These are phyloP conservation scores for Nigrograna mackinnonii DNA, from an alignment of 2,329 filamentous ascomycete species.

Conservation along the genomic window DNA sequence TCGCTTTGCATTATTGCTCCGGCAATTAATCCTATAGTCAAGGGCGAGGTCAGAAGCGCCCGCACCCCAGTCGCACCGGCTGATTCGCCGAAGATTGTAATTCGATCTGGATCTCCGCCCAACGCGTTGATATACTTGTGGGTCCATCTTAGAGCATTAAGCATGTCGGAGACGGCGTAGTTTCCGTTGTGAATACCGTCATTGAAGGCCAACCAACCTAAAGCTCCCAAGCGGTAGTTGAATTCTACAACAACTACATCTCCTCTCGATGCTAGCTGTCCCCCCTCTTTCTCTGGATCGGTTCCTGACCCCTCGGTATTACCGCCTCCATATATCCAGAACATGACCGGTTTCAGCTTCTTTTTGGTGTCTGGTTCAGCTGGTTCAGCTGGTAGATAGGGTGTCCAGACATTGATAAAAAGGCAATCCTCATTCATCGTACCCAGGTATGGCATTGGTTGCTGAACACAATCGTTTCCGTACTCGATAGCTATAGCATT, in stretches of 20 bases:
- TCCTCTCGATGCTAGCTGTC: conserved; percentile 10
- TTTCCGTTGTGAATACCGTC: conserved; percentile 46
- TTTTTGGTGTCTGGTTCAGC: conserved; percentile 34
- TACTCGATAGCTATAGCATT: conserved; percentile 8
- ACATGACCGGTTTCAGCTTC: conserved; percentile 12
- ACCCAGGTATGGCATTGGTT: conserved; percentile 8
- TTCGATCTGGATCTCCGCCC: conserved; percentile 50
- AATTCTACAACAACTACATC: conserved; percentile 12
- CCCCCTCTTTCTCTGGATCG: conserved; percentile 13
- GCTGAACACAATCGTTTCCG: conserved; percentile 44
- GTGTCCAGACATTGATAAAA: conserved; percentile 36
- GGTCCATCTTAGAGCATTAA: conserved; percentile 60
- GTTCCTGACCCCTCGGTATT: conserved; percentile 7
- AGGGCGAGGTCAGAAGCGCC: conserved; percentile 6
- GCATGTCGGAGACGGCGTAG: conserved; percentile 49
- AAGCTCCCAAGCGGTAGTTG: conserved; percentile 9
- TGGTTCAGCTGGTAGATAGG: conserved; percentile 46
- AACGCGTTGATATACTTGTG: conserved; percentile 53
- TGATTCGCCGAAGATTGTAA: conserved; percentile 6
- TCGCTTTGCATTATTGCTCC: conserved; percentile 12
- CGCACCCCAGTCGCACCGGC: conserved; percentile 4
- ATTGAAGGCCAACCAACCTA: conserved; percentile 10
- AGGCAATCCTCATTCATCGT: conserved; percentile 46
- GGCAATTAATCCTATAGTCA: conserved; percentile 2
- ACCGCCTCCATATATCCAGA: conserved; percentile 14